Percentiles rank a stretch among this genome's conserved stretches.
Evolutionary conservation across 2,329 filamentous ascomycete genomes (phyloP).

Genomic region (Pseudocercospora crystallina): DNA sequence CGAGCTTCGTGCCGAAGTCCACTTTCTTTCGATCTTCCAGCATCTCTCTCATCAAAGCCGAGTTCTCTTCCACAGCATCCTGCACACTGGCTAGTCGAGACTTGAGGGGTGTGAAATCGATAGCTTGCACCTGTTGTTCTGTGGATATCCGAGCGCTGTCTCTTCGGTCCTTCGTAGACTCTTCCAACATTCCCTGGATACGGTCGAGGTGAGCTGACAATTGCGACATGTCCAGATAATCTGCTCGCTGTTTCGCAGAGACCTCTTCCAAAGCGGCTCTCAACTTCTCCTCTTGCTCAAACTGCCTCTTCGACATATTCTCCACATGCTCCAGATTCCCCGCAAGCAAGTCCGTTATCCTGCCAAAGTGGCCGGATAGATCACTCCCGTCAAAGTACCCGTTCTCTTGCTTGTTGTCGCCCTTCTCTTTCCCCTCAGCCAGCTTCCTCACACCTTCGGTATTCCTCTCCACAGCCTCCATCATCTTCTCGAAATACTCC

Average conservation of each 20-base stretch:
- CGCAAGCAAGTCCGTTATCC: constrained; percentile 25
- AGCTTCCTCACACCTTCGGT: constrained; percentile 25
- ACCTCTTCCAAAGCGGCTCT: constrained; percentile 19
- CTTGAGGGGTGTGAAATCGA: constrained; percentile 27
- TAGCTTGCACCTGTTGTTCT: neutral
- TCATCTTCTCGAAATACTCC: constrained; percentile 28
- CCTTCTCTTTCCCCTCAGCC: constrained; percentile 8
- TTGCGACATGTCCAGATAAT: constrained; percentile 26
- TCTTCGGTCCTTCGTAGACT: constrained; percentile 14
- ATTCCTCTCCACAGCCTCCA: constrained; percentile 28
- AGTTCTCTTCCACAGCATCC: constrained; percentile 30
- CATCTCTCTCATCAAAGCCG: constrained; percentile 23
- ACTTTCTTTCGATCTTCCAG: constrained; percentile 22
- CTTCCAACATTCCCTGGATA: constrained; percentile 29
- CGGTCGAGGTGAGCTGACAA: constrained; percentile 30
- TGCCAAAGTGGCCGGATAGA: constrained; percentile 24
- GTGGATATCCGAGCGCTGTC: constrained; percentile 11
- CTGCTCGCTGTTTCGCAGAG: constrained; percentile 12
- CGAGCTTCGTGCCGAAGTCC: constrained; percentile 10
- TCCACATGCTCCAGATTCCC: constrained; percentile 27
- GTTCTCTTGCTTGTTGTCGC: neutral
- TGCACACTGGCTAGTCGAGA: constrained; percentile 25
- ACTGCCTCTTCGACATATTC: constrained; percentile 25
- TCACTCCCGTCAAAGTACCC: constrained; percentile 17
- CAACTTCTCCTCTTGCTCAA: constrained; percentile 30